Evolutionary conservation across 2,329 filamentous ascomycete genomes (phyloP), one percentile per base, ranked within the genome.

Genomic region (Venturia oleaginea): DNA sequence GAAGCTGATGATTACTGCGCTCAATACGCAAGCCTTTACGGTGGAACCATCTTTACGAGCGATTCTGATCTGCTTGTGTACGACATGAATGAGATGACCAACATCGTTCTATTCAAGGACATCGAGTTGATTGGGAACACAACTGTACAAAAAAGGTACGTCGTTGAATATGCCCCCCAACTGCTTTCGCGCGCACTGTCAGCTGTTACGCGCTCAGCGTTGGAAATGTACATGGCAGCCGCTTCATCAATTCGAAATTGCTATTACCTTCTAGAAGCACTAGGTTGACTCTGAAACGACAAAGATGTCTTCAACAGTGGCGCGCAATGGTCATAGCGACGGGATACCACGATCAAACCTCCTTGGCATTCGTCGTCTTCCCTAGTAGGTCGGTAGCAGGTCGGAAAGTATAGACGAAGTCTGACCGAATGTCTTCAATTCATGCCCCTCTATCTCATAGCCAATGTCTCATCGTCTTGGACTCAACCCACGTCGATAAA

Each of bases 1-100:
- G 65, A 66, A 59, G 65, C 65, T 22, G 65, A 66, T 27, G 43
- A 27, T 27, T 65, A 46, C 43, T 66, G 65, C 46, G 63, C 59
- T 8, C 37, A 30, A 17, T 38, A 32, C n/a, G 65, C 65, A 42
- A 38, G 43, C 15, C 17, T 61, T 11, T 22, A 34, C 32, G 63
- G 32, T 24, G 65, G 30, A 11, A 57, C 57, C 19, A 62, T 66
- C 22, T 22, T 66, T 6, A 66, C 54, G 10, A 42, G 38, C 43
- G 65, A 66, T 43, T 66, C 65, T 11, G 65, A 66, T 55, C 43
- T 66, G 11, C 63, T 65, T 51, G 43, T 62, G 17, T 62, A 65
- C 38, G 61, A 65, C 38, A 32, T 65, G 34, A 42, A n/a, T 19
- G 46, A 48, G 27, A 42, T 13, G 19, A 48, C 30, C 34, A 30